phyloP scores from a whole-genome alignment of 345 rosid genomes.

The Brassica juncea region DNA sequence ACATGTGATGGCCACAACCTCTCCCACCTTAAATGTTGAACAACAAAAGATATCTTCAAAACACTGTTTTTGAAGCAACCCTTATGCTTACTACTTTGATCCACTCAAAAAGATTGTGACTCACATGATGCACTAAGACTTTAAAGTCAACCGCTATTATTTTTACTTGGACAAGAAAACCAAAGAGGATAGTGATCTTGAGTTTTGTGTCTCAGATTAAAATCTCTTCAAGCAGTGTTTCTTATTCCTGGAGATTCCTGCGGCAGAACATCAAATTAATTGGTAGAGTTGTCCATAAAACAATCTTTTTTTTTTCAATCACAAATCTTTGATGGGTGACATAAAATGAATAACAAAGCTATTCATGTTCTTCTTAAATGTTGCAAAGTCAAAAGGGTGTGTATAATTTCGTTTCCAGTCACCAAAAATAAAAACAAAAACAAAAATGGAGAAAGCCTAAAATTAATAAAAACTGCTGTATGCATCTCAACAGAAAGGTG shows the following conservation, averaged over 20 bases:
- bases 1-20: slow-evolving; percentile 39
- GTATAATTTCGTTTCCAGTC: neutral
- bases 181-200: slow-evolving; percentile 10
- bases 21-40: slow-evolving; percentile 42
- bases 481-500: slow-evolving; percentile 7
- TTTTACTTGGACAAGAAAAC: slow-evolving; percentile 26
- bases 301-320: neutral
- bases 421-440: neutral
- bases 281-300: neutral
- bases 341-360: neutral
- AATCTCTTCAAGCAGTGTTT: neutral
- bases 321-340: slow-evolving; percentile 3
- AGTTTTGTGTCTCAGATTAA: slow-evolving; percentile 13
- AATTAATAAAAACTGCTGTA: neutral
- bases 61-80: slow-evolving; percentile 32
- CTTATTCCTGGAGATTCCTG: slow-evolving; percentile 5
- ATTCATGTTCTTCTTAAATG: neutral
- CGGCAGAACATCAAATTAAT: neutral
- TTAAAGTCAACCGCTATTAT: slow-evolving; percentile 29
- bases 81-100: slow-evolving; percentile 39
- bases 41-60: slow-evolving; percentile 30
- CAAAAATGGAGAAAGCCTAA: neutral
- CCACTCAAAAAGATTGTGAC: slow-evolving; percentile 29
- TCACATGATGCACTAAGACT: slow-evolving; percentile 16
- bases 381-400: neutral